Evolutionary conservation across 2,329 filamentous ascomycete genomes (phyloP), one percentile per base, ranked within the genome.

Genomic region (Pestalotiopsis sp.): DNA sequence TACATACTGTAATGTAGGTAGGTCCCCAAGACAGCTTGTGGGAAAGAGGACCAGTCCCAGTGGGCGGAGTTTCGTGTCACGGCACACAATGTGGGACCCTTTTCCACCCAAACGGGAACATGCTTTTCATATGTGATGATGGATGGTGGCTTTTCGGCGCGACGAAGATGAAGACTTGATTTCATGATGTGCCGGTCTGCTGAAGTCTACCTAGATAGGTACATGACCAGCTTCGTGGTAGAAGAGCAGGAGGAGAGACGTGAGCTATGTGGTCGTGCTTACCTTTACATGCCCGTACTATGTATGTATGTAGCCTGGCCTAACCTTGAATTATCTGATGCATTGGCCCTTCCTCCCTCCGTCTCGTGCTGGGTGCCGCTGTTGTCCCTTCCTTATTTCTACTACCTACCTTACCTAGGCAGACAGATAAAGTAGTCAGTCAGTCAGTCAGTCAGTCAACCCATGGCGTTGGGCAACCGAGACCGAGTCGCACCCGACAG

Each of bases 51-150:
- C 31, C n/a, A 20, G 14, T 36, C 31, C 23, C 20, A 52, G 11
- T 64, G 36, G 62, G 39, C n/a, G 49, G 17, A 64, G 38, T 52
- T 49, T 52, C n/a, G 39, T 64, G 39, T 49, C 23, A 27, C 31
- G 49, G 31, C n/a, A 39, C 64, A 66, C 64, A 60, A 36, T 56
- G 41, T 66, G 52, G 58, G 64, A 13, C 36, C 31, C 14, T 20
- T 66, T 36, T n/a, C 41, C 45, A 66, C 45, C 17, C 56, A 66
- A 20, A 60, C 64, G 64, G 64, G 23, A 60, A 59, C 9, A 45
- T 66, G 64, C 64, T 66, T 66, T 17, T 27, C 45, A n/a, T 52
- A 36, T 36, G 31, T 36, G 31, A 36, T 36, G 7, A 36, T 36
- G 31, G 31, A 36, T 52, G 45, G 17, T n/a, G 14, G 23, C 45